Percentiles rank a stretch among this genome's conserved stretches.
phyloP scores from a whole-genome alignment of 352 stramenopile species.

The Globisporangium spiculum region DNA sequence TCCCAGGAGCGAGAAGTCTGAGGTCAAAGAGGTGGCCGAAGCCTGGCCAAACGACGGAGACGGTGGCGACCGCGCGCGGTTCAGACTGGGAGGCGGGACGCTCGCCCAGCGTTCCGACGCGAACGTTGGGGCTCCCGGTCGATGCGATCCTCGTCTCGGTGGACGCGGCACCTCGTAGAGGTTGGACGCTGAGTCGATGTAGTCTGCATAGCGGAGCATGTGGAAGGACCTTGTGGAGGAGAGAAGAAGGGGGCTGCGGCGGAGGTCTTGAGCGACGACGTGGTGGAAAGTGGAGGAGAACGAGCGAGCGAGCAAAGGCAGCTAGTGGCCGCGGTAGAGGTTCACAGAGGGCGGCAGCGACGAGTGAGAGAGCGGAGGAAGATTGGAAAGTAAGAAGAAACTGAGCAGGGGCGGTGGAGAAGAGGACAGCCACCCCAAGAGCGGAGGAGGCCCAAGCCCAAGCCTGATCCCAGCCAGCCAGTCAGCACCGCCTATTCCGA shows the following conservation, averaged over 20 bases:
- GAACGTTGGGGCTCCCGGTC: slow-evolving; percentile 7
- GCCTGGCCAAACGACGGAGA: neutral
- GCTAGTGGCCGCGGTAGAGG: too few relatives aligned
- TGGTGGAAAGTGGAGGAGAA: neutral
- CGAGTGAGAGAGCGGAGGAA: neutral
- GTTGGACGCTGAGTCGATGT: slow-evolving; percentile 21
- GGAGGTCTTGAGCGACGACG: neutral
- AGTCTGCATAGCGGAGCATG: slow-evolving; percentile 15
- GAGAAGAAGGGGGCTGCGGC: neutral
- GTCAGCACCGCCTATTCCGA: too few relatives aligned
- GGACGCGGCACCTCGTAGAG: slow-evolving; percentile 30
- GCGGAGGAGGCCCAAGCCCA: too few relatives aligned
- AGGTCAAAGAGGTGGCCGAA: neutral
- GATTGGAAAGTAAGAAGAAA: neutral
- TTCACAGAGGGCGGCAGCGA: too few relatives aligned
- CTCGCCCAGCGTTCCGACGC: neutral
- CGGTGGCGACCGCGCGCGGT: neutral
- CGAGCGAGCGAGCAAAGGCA: neutral
- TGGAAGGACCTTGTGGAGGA: neutral
- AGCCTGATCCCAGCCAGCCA: too few relatives aligned
- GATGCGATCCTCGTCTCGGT: slow-evolving; percentile 27
- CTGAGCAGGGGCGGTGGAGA: too few relatives aligned
- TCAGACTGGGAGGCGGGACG: neutral
- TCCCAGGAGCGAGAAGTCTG: neutral
- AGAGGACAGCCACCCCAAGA: too few relatives aligned